Base-by-base conservation (phyloP, 2,329 filamentous ascomycete genomes). In the Colletotrichum sansevieriae region DNA sequence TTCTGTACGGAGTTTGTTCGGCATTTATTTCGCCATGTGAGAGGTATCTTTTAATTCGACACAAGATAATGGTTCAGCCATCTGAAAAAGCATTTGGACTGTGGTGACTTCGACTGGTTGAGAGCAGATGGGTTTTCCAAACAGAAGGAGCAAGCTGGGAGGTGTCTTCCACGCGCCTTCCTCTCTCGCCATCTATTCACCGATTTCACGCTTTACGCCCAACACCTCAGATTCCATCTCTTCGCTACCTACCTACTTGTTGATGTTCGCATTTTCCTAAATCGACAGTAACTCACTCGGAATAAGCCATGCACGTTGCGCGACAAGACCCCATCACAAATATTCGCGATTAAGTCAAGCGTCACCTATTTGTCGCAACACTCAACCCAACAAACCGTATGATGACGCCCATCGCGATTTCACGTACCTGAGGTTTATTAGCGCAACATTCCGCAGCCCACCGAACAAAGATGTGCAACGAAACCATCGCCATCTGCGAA, bases 401-500 rank as follows among this genome's bases (percentile, higher is more conserved):
- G 29, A 29, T 29, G 29, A 9, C 2, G 8, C 29, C 29, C 8
- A 29, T 29, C 29, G 29, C 6, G 29, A 8, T 29, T 29, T 29
- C 2, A 29, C 29, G 29, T 29, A 29, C 29, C 8, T 29, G 29
- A 29, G 9, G 2, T 29, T 29, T 8, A 29, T 29, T 2, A 29
- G 8, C 29, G 29, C 29, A 29, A 29, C 4, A 33, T n/a, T 25
- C 9, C 13, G 25, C 49, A 37, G 3, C 29, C 3, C 10, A 11
- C 25, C 29, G 15, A 20, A 54, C 49, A 33, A n/a, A 54, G 25
- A 73, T 73, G 72, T 73, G 72, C 49, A 56, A 33, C 39, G 61
- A 73, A 67, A 41, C 46, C 25, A 65, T 69, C 18, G 65, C 72
- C 37, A 46, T 67, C 41, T 73, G 72, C 57, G 47, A 52, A 25